A percentile compares a stretch with the other conserved stretches of the same genome.
Conservation (phyloP, 176 grass and related monocot species). For the Bolboschoenus planiculmis region DNA sequence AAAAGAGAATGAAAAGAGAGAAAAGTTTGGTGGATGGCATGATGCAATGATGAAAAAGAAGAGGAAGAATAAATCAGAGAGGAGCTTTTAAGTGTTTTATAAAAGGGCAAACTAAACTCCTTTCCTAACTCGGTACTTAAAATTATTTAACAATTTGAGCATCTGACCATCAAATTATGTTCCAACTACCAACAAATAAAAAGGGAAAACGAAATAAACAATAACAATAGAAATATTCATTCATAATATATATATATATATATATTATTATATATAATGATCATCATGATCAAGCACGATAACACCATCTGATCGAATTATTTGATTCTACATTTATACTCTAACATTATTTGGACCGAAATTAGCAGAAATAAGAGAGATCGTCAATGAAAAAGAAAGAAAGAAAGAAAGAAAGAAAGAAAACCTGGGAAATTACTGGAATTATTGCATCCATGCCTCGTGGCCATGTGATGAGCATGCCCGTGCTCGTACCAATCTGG, state of each 20-base stretch:
- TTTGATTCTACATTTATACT: not conserved
- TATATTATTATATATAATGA: not conserved
- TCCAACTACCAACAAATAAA: not conserved
- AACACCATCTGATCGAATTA: not conserved
- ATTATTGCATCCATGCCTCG: slow-evolving; percentile 1
- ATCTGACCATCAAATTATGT: not conserved
- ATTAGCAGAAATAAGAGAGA: not conserved
- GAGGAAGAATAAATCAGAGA: not conserved
- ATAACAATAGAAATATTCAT: not conserved
- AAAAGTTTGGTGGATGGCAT: not conserved
- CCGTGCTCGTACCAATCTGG: not conserved
- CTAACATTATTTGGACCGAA: not conserved
- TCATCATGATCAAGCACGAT: not conserved
- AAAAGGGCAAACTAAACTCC: not conserved
- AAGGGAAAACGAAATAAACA: not conserved
- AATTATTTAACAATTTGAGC: not conserved
- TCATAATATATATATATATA: not conserved
- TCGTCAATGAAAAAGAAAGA: not conserved
- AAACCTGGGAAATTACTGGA: slow-evolving; percentile 15
- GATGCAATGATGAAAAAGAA: not conserved
- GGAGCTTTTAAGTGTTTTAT: not conserved
- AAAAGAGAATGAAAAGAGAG: not conserved
- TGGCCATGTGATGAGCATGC: not conserved
- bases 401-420: not conserved
- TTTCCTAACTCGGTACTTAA: not conserved